Evolutionary conservation across 352 stramenopile species (phyloP), one percentile per base, ranked within the genome.

Genomic region (Pythium aristosporum): DNA sequence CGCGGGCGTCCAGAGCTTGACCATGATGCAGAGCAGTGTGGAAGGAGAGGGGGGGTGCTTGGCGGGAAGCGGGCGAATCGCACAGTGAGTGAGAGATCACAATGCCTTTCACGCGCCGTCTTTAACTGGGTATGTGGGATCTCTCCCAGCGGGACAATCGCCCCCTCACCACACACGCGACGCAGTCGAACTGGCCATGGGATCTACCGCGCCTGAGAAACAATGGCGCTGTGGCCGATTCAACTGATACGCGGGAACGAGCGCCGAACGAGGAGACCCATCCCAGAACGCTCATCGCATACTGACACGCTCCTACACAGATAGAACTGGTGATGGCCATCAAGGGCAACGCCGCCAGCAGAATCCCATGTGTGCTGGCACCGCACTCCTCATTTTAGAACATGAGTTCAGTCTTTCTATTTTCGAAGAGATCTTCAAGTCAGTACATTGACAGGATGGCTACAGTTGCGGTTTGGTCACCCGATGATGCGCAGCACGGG

Each of bases 401-500:
- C 7, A 13, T 39, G 34, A 39, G 34, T 39, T 39, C 34, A 9
- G 34, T 39, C 34, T 39, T 39, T 54, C 28, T 41, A 37, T 39
- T 20, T 37, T 53, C 34, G 34, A 39, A 46, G 39, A 42, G 6
- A 42, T 7, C 9, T 6, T 8, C 5, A 46, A 9, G 11, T n/a
- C 39, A 44, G 32, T 36, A 9, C 3, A 44, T 44, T 12, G 9
- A 46, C 5, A 6, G 3, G 5, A 46, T 46, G 39, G 39, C 39
- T 46, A 46, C 48, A 8, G 16, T 21, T 42, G 48, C 13, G 1
- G 13, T 25, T 21, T 25, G 15, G 9, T 56, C 57, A 82, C 25
- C 69, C 73, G 30, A 79, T 58, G 57, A 83, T 69, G 44, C 57
- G 68, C 37, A 83, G 68, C 44, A 52, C 48, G 6, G 75, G 70